phyloP scores from a whole-genome alignment of 257 asterid species.

The Asclepias syriaca region DNA sequence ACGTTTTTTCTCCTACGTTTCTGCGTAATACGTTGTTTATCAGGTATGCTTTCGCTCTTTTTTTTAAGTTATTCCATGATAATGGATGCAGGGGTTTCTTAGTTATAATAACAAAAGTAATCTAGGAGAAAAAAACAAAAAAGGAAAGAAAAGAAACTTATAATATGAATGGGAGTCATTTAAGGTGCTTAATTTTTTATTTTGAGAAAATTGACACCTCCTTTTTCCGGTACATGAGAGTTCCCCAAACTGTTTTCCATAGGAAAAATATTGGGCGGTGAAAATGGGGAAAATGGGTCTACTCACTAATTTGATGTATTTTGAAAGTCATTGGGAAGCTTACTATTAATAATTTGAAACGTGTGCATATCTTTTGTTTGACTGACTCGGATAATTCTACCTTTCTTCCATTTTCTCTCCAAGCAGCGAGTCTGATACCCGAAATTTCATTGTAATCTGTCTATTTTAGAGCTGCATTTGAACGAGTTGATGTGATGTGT shows the following conservation, averaged over 20 bases:
- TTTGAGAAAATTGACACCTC: background rate
- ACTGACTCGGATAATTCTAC: background rate
- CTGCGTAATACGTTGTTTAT: background rate
- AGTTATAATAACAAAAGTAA: no score
- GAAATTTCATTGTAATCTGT: slow-evolving; percentile 26
- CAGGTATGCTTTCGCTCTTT: slow-evolving; percentile 2
- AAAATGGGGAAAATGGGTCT: background rate
- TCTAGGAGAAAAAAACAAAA: background rate
- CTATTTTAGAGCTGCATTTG: slow-evolving; percentile 20
- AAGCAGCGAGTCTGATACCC: slow-evolving; percentile 18
- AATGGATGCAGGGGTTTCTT: background rate
- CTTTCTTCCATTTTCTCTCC: slow-evolving; percentile 25
- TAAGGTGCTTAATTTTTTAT: no score
- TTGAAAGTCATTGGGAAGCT: background rate
- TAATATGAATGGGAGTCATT: background rate
- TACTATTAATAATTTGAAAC: background rate
- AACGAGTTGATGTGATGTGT: slow-evolving; percentile 30
- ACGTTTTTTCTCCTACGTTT: background rate
- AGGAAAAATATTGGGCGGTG: background rate
- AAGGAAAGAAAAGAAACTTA: no score
- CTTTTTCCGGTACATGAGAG: background rate
- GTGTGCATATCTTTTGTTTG: background rate
- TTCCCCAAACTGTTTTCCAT: background rate
- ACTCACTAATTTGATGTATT: no score
- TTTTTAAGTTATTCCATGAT: background rate